Evolutionary conservation across 768 basidiomycete species (phyloP).

Genomic region (Chalciporus piperatus): DNA sequence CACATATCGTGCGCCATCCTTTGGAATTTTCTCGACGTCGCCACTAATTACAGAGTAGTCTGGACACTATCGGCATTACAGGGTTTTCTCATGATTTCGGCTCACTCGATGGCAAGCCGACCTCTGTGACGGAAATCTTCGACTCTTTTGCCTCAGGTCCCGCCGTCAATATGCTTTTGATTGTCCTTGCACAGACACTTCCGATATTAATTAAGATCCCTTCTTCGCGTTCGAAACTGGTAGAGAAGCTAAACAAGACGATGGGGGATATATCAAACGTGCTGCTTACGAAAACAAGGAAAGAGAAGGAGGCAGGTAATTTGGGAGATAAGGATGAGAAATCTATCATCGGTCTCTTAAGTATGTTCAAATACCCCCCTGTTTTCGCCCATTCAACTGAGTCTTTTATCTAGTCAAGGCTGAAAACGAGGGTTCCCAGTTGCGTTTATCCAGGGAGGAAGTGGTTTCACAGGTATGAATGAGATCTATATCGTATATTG

Average conservation of each 20-base stretch:
- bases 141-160: slow-evolving; percentile 20
- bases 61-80: slow-evolving; percentile 45
- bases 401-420: slow-evolving; percentile 33
- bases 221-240: slow-evolving; percentile 21
- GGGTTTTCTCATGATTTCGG: slow-evolving; percentile 47
- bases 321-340: slow-evolving; percentile 32
- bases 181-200: slow-evolving; percentile 28
- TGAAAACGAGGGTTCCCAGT: slow-evolving; percentile 26
- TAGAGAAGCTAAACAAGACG: slow-evolving; percentile 25
- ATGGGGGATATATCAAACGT: slow-evolving; percentile 34
- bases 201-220: slow-evolving; percentile 35
- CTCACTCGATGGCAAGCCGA: slow-evolving; percentile 35
- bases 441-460: slow-evolving; percentile 40
- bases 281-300: slow-evolving; percentile 31
- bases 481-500: background rate
- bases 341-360: slow-evolving; percentile 38
- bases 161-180: slow-evolving; percentile 3
- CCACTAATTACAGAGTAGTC: slow-evolving; percentile 17
- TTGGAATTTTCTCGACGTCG: background rate
- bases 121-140: slow-evolving; percentile 25
- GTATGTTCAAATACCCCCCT: slow-evolving; percentile 16
- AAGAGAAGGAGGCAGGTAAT: slow-evolving; percentile 31
- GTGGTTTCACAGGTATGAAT: slow-evolving; percentile 33
- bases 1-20: slow-evolving; percentile 36
- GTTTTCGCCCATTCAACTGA: background rate